Evolutionary conservation across 371 early-diverging fungal genomes (phyloP).

Genomic region (Capillidium heterosporum): DNA sequence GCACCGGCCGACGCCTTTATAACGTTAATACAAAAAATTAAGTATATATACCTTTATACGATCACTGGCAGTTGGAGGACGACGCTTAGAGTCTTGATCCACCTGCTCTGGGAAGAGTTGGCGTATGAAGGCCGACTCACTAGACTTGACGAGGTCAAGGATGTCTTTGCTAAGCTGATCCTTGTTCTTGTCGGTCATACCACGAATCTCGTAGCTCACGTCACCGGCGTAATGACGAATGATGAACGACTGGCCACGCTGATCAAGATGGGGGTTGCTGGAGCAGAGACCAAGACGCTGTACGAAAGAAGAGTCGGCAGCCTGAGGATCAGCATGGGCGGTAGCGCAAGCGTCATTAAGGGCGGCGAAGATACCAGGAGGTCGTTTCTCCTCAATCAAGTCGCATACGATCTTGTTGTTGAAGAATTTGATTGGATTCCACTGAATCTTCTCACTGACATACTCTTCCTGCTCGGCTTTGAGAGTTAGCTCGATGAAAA

Average conservation of each 20-base stretch:
- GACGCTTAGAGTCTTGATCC: slow-evolving; percentile 69
- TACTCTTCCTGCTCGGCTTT: slow-evolving; percentile 97
- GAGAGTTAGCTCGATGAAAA: slow-evolving; percentile 97
- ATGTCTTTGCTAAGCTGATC: slow-evolving; percentile 87
- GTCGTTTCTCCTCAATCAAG: slow-evolving; percentile 87
- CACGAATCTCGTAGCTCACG: slow-evolving; percentile 79
- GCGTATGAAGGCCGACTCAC: slow-evolving; percentile 39
- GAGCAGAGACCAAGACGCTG: slow-evolving; percentile 51
- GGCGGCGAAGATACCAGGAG: slow-evolving; percentile 81
- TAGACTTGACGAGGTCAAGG: slow-evolving; percentile 54
- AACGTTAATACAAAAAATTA: slow-evolving; percentile 3
- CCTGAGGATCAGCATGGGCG: slow-evolving; percentile 70
- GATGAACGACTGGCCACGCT: slow-evolving; percentile 54
- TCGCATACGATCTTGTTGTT: slow-evolving; percentile 97
- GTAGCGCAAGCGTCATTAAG: slow-evolving; percentile 91
- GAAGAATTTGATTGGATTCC: slow-evolving; percentile 99
- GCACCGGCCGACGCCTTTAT: slow-evolving; percentile 19
- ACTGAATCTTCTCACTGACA: slow-evolving; percentile 90
- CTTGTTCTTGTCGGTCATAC: slow-evolving; percentile 98
- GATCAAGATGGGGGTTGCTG: slow-evolving; percentile 61
- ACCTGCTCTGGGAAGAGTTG: slow-evolving; percentile 74
- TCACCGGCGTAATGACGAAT: slow-evolving; percentile 95
- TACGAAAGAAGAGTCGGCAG: slow-evolving; percentile 75
- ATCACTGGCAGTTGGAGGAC: slow-evolving; percentile 70
- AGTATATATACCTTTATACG: slow-evolving; percentile 37